phyloP scores from a whole-genome alignment of 768 basidiomycete genomes.

The Tulasnella sp. region DNA sequence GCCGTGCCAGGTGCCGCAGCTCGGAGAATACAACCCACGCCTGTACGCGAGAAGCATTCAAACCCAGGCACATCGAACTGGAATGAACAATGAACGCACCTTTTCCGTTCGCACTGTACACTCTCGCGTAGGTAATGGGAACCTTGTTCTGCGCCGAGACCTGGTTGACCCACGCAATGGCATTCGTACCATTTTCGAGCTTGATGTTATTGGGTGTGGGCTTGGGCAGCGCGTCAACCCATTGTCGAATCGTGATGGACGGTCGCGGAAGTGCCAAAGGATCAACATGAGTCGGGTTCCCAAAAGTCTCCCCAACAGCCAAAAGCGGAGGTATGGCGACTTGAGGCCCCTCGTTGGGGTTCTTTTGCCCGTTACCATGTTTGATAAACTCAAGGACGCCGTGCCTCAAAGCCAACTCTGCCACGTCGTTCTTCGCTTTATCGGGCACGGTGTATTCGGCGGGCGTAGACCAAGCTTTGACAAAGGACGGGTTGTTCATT shows the following conservation, averaged over 20 bases:
- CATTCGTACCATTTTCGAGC: constrained; percentile 56
- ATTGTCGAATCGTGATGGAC: constrained; percentile 55
- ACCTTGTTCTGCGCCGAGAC: constrained; percentile 46
- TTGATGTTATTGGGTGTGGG: constrained; percentile 63
- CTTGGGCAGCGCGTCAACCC: constrained; percentile 66
- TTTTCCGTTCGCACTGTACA: constrained; percentile 23
- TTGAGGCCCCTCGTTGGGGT: constrained; percentile 18
- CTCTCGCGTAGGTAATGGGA: constrained; percentile 23
- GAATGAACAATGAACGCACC: not conserved
- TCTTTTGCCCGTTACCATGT: not conserved
- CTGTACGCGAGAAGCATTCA: not conserved
- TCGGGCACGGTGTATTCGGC: not conserved
- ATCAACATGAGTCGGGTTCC: constrained; percentile 27
- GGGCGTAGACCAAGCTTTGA: not conserved
- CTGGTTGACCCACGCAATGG: constrained; percentile 57
- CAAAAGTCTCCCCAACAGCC: not conserved
- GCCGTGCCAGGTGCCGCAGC: constrained; percentile 55
- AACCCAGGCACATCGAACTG: not conserved
- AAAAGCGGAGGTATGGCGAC: constrained; percentile 25
- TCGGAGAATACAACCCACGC: constrained; percentile 50
- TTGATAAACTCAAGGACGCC: not conserved
- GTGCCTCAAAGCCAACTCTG: not conserved
- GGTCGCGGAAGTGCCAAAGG: constrained; percentile 33
- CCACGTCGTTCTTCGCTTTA: not conserved
- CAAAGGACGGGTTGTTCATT: not conserved